Base-by-base conservation (phyloP, 148 eudicot species). In the Cornus suecica region DNA sequence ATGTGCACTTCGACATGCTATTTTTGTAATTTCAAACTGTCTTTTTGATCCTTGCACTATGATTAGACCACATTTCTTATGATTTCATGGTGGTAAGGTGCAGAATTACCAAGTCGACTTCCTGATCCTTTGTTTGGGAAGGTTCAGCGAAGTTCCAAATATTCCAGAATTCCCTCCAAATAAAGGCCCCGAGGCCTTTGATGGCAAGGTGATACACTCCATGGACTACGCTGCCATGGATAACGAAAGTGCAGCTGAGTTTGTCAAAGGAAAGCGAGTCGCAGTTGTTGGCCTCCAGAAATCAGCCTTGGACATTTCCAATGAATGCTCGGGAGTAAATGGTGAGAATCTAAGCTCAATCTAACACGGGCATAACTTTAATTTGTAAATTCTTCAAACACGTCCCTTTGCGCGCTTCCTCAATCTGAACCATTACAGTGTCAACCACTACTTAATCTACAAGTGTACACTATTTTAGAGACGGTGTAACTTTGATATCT, bases 141-240 rank as follows among this genome's bases (percentile, higher is more conserved):
- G 71, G 72, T 83, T 66, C 63, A 80, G 88, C 45, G 84, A 71
- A 37, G 10, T 83, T 0, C 86, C 88, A 64, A 75, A 83, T 61
- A 81, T 86, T 3, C 88, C 84, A 11, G 48, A 80, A 20, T 85
- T 85, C 69, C 76, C 86, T 3, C 30, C 6, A 11, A 70, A 65
- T 10, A 71, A 58, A 42, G 82, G 88, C 0, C 82, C 82, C 0
- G 70, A 76, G 58, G 25, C 51, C 54, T 86, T 77, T 32, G 18
- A 75, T 11, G 86, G 88, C 27, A 23, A 80, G 45, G 86, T 78
- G 8, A 71, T 86, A n/a, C 88, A 86, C 65, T 83, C 88, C 11
- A 80, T 83, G 86, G 86, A 86, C 45, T 86, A 86, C 74, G 77
- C 83, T 45, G 76, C 73, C 14, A 80, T 86, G 86, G 84, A 76